Evolutionary conservation across 257 asterid species (phyloP), one percentile per base, ranked within the genome.

Genomic region (Petrea volubilis): DNA sequence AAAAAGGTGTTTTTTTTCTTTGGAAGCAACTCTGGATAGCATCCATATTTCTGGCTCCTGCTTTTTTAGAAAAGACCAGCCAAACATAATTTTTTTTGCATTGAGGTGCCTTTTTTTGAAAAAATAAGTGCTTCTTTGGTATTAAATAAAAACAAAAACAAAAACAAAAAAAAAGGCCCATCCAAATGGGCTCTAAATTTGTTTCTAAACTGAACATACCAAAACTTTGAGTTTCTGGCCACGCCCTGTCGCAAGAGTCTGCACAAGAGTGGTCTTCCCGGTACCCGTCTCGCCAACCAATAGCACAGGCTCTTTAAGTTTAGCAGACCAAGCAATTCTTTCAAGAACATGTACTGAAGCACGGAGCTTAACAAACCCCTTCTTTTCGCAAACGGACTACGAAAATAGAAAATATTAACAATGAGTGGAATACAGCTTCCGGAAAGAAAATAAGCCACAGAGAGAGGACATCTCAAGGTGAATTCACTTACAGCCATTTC

Each of bases 241-340:
- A 79, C 89, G 86, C 82, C 85, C 84, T 7, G 78, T 61, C 25
- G 97, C 95, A 74, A 94, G 87, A 60, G 82, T 82, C 81, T 94
- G 99, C 60, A 94, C 98, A 77, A 94, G 96, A 52, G 99, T 94
- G 67, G 99, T 94, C 82, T 94, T 94, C 72, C 99, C 99, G 33
- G 99, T 86, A 70, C 99, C 99, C 51, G 99, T 94, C 80, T 94
- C 99, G 78, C 99, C 99, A 77, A 94, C 99, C 84, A 94, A 81
- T 34, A 94, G 90, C 69, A 94, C 96, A 41, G 99, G 98, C 81
- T 94, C 99, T 71, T 94, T 94, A 63, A 61, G 76, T 77, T 84
- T 81, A 44, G 84, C 90, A 62, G 99, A 94, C 80, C 93, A 80
- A 49, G 98, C 98, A 66, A 94, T 89, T 84, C 79, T 91, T 83